A percentile compares a stretch with the other conserved stretches of the same genome.
Evolutionary conservation across 345 rosid species (phyloP).

Genomic region (Citrus inodora): DNA sequence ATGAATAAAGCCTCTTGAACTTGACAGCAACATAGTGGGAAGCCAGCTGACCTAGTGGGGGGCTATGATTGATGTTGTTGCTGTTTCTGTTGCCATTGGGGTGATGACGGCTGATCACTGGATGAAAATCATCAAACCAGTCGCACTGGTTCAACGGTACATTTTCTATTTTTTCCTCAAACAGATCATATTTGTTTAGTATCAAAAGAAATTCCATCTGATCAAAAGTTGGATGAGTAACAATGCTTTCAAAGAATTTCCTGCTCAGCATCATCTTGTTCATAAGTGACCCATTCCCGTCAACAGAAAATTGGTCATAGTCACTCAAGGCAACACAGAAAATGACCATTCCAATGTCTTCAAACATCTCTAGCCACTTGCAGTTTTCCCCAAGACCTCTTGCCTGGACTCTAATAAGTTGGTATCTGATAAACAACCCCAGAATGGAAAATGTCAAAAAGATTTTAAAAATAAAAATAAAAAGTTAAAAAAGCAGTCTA

Average conservation of each 20-base stretch:
- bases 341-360: slow-evolving; percentile 88
- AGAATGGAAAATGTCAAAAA: not conserved
- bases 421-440: slow-evolving; percentile 56
- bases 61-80: slow-evolving; percentile 59
- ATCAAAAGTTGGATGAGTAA: slow-evolving; percentile 79
- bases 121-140: slow-evolving; percentile 93
- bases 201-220: slow-evolving; percentile 85
- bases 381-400: slow-evolving; percentile 91
- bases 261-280: slow-evolving; percentile 79
- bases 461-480: not conserved
- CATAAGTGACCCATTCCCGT: slow-evolving; percentile 40
- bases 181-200: slow-evolving; percentile 75
- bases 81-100: slow-evolving; percentile 34
- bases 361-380: slow-evolving; percentile 98
- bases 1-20: slow-evolving; percentile 76
- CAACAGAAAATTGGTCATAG: slow-evolving; percentile 63
- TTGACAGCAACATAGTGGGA: slow-evolving; percentile 80
- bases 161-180: slow-evolving; percentile 79
- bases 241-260: slow-evolving; percentile 81
- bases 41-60: slow-evolving; percentile 76
- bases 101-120: slow-evolving; percentile 61
- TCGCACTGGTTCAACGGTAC: slow-evolving; percentile 63
- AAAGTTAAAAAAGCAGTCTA: not conserved
- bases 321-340: slow-evolving; percentile 81
- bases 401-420: slow-evolving; percentile 79